Evolutionary conservation across 2,329 filamentous ascomycete genomes (phyloP).

Genomic region (Tolypocladium cylindrosporum): DNA sequence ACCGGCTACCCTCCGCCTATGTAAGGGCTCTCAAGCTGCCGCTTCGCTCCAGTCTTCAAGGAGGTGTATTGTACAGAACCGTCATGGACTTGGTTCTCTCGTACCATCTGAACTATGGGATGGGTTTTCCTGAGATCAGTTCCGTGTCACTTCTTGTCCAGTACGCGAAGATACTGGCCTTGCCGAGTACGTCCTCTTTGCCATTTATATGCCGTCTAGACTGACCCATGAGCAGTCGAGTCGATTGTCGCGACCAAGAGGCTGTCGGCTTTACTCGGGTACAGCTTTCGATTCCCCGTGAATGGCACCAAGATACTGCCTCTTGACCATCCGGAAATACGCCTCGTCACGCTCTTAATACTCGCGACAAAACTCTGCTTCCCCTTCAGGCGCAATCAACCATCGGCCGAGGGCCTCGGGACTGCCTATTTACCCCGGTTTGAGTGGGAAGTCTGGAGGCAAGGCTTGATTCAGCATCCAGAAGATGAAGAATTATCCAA

Average conservation of each 20-base stretch:
- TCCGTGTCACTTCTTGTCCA: conserved; percentile 56
- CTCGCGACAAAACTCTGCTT: conserved; percentile 71
- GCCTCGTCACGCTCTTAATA: conserved; percentile 60
- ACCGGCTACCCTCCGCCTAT: conserved; percentile 52
- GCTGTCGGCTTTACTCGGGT: conserved; percentile 42
- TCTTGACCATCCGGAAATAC: conserved; percentile 62
- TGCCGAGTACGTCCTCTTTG: conserved; percentile 51
- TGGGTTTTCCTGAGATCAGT: conserved; percentile 67
- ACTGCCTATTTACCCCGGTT: conserved; percentile 25
- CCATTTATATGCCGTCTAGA: too few species aligned
- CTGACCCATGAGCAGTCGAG: conserved; percentile 44
- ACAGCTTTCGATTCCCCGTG: conserved; percentile 41
- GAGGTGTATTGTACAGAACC: conserved; percentile 52
- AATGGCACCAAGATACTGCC: conserved; percentile 32
- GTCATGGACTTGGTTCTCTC: conserved; percentile 53
- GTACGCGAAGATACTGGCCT: conserved; percentile 58
- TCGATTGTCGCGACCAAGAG: conserved; percentile 18
- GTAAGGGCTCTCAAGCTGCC: conserved; percentile 47
- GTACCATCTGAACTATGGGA: conserved; percentile 57
- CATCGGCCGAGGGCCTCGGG: conserved; percentile 14
- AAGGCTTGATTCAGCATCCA: conserved; percentile 27
- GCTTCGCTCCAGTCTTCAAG: conserved; percentile 28
- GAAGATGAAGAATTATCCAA: conserved; percentile 5
- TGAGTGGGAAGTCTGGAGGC: conserved; percentile 64
- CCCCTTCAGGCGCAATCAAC: conserved; percentile 54